Conservation (phyloP, 257 asterid genomes). For the Knoxia roxburghii region DNA sequence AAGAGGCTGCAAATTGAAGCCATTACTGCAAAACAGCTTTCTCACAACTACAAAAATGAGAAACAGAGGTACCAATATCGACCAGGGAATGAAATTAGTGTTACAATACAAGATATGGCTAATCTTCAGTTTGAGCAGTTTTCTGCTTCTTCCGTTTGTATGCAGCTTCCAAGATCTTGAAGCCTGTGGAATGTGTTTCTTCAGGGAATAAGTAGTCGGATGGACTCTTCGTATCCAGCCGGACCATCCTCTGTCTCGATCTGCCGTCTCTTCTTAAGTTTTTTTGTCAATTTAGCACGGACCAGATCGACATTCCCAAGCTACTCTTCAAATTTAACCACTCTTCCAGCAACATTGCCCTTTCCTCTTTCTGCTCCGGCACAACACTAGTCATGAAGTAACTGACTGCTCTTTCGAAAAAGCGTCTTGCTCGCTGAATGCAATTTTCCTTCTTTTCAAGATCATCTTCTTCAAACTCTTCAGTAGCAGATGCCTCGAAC, state of each 20-base stretch:
- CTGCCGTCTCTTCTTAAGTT: slow-evolving; percentile 82
- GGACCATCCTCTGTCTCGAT: slow-evolving; percentile 84
- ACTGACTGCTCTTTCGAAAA: slow-evolving; percentile 71
- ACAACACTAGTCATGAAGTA: slow-evolving; percentile 62
- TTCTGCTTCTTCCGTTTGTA: slow-evolving; percentile 89
- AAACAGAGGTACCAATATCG: background rate
- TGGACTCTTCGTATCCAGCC: slow-evolving; percentile 69
- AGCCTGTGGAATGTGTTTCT: slow-evolving; percentile 62
- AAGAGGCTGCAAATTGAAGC: too few relatives aligned
- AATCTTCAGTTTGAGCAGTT: slow-evolving; percentile 42
- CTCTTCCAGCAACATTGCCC: slow-evolving; percentile 90
- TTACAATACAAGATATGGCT: slow-evolving; percentile 1
- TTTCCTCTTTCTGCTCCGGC: slow-evolving; percentile 89
- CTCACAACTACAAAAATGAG: background rate
- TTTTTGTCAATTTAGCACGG: slow-evolving; percentile 74
- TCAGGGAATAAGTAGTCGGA: slow-evolving; percentile 90
- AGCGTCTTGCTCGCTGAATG: slow-evolving; percentile 71
- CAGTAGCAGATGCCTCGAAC: slow-evolving; percentile 74
- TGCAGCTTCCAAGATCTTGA: slow-evolving; percentile 88
- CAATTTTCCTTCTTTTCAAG: slow-evolving; percentile 44
- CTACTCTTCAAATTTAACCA: slow-evolving; percentile 70
- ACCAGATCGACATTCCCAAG: slow-evolving; percentile 71
- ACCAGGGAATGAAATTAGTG: background rate
- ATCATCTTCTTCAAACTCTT: slow-evolving; percentile 45
- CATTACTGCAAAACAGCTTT: background rate